Evolutionary conservation across 2,329 filamentous ascomycete species (phyloP).

Genomic region (Trichoderma sp.): DNA sequence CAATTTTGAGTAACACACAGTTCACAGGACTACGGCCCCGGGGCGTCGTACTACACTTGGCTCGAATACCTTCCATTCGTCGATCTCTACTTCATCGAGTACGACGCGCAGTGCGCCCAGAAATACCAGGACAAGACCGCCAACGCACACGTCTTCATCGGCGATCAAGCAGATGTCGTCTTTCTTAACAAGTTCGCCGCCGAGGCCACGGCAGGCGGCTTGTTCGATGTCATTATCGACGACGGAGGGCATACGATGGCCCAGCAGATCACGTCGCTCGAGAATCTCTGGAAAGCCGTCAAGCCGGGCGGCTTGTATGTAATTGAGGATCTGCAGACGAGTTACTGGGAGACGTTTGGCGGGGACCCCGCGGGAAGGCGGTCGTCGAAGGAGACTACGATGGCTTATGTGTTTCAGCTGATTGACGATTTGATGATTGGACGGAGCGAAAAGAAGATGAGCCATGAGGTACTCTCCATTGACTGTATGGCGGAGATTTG

Average conservation of each 20-base stretch:
- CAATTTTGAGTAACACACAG: neutral
- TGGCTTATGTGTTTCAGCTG: constrained; percentile 36
- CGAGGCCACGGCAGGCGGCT: constrained; percentile 36
- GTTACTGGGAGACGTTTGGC: constrained; percentile 34
- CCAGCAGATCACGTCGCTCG: constrained; percentile 43
- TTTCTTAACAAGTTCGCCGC: constrained; percentile 44
- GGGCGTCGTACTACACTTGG: constrained; percentile 46
- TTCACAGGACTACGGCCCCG: constrained; percentile 40
- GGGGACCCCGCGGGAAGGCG: constrained; percentile 34
- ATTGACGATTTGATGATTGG: constrained; percentile 36
- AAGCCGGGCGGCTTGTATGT: constrained; percentile 44
- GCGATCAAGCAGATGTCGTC: constrained; percentile 43
- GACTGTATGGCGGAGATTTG: constrained; percentile 40
- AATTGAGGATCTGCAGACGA: constrained; percentile 42
- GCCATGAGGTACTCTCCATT: constrained; percentile 35
- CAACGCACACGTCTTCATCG: constrained; percentile 44
- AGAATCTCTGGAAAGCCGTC: constrained; percentile 43
- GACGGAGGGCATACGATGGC: constrained; percentile 45
- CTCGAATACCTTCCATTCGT: constrained; percentile 45
- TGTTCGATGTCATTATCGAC: constrained; percentile 47
- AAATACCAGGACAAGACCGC: constrained; percentile 41
- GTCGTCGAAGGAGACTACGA: constrained; percentile 34
- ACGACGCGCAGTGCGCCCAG: constrained; percentile 42
- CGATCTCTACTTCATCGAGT: constrained; percentile 48
- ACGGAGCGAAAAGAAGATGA: constrained; percentile 32